Conservation (phyloP, 164 flowering plant genomes). For the Macadamia integrifolia region DNA sequence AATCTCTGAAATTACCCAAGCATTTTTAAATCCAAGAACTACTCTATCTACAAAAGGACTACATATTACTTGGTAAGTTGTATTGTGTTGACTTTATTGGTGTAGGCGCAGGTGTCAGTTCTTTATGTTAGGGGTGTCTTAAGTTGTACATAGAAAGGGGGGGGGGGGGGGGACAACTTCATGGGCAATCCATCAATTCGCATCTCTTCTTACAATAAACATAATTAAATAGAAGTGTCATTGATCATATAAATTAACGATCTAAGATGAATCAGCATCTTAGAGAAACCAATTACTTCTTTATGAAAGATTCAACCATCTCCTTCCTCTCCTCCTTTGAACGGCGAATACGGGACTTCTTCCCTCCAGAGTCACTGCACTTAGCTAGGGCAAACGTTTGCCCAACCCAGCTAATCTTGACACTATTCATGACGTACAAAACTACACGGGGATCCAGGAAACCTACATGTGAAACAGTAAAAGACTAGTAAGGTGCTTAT, state of each 20-base stretch:
- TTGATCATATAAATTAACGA: too few relatives aligned
- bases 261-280: too few relatives aligned
- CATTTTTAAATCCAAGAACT: too few relatives aligned
- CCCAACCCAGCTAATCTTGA: conserved; percentile 68
- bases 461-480: conserved; percentile 8
- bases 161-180: too few relatives aligned
- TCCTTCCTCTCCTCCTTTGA: conserved; percentile 83
- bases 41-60: too few relatives aligned
- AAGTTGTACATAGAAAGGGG: too few relatives aligned
- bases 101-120: too few relatives aligned
- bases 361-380: conserved; percentile 55
- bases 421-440: conserved; percentile 47
- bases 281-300: conserved; percentile 37
- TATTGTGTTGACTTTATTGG: too few relatives aligned
- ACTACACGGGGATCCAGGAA: conserved; percentile 10
- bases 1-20: too few relatives aligned
- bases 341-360: conserved; percentile 68
- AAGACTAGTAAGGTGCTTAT: background rate
- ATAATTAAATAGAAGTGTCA: background rate
- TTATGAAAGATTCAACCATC: conserved; percentile 78
- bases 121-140: background rate
- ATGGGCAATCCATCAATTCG: too few relatives aligned
- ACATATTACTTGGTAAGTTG: too few relatives aligned
- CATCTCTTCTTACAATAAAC: background rate
- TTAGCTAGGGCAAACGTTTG: conserved; percentile 75